Base-by-base conservation (phyloP, 805 yeast genomes). In the Candida cerambycidarum region DNA sequence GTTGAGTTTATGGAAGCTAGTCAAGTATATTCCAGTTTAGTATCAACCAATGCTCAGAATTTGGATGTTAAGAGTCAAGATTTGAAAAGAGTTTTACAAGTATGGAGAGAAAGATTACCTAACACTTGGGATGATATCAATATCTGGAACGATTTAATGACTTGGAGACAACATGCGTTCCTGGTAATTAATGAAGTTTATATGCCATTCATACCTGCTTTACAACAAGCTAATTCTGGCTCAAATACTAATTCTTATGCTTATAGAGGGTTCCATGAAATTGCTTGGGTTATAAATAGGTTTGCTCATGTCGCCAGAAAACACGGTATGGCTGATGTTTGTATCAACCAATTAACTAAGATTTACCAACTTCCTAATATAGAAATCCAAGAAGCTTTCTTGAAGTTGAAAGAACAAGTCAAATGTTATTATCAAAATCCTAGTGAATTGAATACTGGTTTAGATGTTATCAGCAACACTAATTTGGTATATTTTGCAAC, bases 141-240 rank as follows among this genome's bases (percentile, higher is more conserved):
- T 59, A 79, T 90, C 47, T 93, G 99, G 99, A 90, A 95, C 52
- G 99, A 93, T 59, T 68, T 93, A 46, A 96, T 93, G 3, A 90
- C 98, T 0, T 93, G 99, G 99, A 78, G 99, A 53, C 98, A 93
- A 64, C 98, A 93, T 67, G 97, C 96, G 0, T 93, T 95, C 74
- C 90, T 88, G 50, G 97, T 92, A 18, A 90, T 93, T 54, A 93
- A 93, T 71, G 86, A 86, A 60, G 95, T 88, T 1, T 93, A 93
- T 62, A 77, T 90, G 75, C 98, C 98, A 7, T 75, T 95, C 56
- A 85, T 90, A 47, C 95, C 96, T 1, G 80, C 88, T 2, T 59
- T 88, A 27, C 96, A 88, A 54, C 89, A 85, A 47, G 64, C 73
- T 16, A 71, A 68, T 43, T 79, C 82, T 33, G 82, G 83, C 13